Evolutionary conservation across 306 rosid genomes (phyloP).

Genomic region (Inga oerstediana): DNA sequence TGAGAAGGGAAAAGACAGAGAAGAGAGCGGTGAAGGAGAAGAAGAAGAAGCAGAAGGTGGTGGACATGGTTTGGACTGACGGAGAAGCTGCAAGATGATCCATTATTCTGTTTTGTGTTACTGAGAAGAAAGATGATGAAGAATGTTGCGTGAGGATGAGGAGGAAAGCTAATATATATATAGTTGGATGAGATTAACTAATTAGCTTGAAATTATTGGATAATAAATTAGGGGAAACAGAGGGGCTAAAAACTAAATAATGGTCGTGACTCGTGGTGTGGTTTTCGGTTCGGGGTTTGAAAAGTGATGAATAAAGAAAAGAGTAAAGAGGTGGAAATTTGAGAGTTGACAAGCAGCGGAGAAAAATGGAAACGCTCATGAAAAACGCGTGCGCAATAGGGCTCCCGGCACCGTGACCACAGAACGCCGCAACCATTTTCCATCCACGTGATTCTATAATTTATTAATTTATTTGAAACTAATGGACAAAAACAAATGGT

Average conservation of each 20-base stretch:
- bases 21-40: constrained; percentile 68
- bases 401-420: not conserved
- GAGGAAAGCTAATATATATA: not conserved
- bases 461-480: no score
- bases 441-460: constrained; percentile 30
- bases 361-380: constrained; percentile 39
- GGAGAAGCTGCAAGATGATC: constrained; percentile 4
- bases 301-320: not conserved
- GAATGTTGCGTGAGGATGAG: not conserved
- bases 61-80: constrained; percentile 44
- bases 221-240: not conserved
- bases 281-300: not conserved
- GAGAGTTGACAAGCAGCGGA: not conserved
- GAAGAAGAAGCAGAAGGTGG: constrained; percentile 46
- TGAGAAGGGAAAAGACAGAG: constrained; percentile 55
- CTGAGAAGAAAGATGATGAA: not conserved
- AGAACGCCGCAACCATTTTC: not conserved
- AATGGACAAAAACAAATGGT: no score
- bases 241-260: not conserved
- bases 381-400: constrained; percentile 60
- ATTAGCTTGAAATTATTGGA: not conserved
- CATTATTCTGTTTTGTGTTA: not conserved
- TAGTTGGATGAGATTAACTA: not conserved
- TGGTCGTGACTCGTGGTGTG: not conserved
- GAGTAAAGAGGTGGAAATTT: not conserved